These are phyloP conservation scores for Fusarium cicatricum DNA, from an alignment of 2,329 filamentous ascomycete species.

Conservation along the genomic window DNA sequence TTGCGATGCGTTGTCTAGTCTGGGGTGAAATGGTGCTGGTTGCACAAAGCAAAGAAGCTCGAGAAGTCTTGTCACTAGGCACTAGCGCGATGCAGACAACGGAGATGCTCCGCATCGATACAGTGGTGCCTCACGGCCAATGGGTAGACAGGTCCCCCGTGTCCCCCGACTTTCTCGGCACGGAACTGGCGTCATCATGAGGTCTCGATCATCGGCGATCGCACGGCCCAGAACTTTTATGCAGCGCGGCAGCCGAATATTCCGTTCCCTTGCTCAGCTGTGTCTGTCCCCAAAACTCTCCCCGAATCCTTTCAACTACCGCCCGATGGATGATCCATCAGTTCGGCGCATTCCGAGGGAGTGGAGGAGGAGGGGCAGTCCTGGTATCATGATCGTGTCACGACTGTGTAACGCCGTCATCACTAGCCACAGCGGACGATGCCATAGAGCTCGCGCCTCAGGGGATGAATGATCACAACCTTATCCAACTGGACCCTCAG, in stretches of 20 bases:
- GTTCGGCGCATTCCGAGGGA: slow-evolving; percentile 1
- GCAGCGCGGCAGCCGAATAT: slow-evolving; percentile 4
- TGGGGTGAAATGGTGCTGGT: neutral
- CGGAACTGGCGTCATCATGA: slow-evolving; percentile 26
- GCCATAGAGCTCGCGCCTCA: slow-evolving; percentile 31
- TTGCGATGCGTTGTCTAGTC: slow-evolving; percentile 30
- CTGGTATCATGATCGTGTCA: slow-evolving; percentile 13
- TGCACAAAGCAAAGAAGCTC: neutral
- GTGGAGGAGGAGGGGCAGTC: neutral
- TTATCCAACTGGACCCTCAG: slow-evolving; percentile 21
- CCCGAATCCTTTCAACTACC: no score
- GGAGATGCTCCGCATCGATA: no score
- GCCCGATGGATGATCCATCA: slow-evolving; percentile 2
- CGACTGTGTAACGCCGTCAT: slow-evolving; percentile 20
- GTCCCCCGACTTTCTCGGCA: slow-evolving; percentile 12
- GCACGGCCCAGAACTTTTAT: slow-evolving; percentile 4
- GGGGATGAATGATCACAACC: slow-evolving; percentile 19
- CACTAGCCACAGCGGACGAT: slow-evolving; percentile 37
- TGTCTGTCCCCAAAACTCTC: neutral
- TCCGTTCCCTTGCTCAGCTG: neutral
- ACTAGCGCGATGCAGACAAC: no score
- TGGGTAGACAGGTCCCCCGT: no score
- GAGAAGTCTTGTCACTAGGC: no score
- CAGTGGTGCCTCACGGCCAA: neutral
- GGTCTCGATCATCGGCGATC: slow-evolving; percentile 31